Percentiles rank a stretch among this genome's conserved stretches.
These are phyloP conservation scores for Kwoniella mangroviensis DNA, from an alignment of 768 basidiomycete species.

Conservation along the genomic window DNA sequence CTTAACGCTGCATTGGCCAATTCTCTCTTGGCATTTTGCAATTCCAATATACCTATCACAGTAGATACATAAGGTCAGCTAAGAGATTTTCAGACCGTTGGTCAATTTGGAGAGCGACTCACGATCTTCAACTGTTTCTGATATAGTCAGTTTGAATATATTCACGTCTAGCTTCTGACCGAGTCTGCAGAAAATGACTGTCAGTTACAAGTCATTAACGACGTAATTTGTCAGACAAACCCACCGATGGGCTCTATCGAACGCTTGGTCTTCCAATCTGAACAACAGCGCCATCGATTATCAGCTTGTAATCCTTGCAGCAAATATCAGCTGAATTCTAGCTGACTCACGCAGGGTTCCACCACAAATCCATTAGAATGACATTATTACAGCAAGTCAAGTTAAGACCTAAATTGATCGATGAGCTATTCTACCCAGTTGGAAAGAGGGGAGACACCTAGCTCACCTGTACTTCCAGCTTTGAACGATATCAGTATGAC, in stretches of 20 bases:
- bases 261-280: conserved; percentile 86
- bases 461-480: conserved; percentile 83
- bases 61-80: background rate
- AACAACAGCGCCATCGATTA: too few relatives aligned
- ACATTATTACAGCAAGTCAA: conserved; percentile 93
- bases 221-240: background rate
- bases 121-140: conserved; percentile 83
- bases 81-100: background rate
- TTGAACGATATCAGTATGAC: conserved; percentile 96
- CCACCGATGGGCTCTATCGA: conserved; percentile 81
- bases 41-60: conserved; percentile 60
- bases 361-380: conserved; percentile 91
- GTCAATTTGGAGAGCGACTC: conserved; percentile 49
- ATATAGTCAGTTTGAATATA: conserved; percentile 73
- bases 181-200: conserved; percentile 57
- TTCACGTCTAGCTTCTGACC: conserved; percentile 85
- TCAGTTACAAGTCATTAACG: background rate
- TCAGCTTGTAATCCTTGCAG: too few relatives aligned
- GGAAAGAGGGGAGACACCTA: background rate
- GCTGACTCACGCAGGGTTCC: conserved; percentile 59
- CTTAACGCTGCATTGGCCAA: conserved; percentile 82
- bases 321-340: too few relatives aligned
- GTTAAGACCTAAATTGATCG: conserved; percentile 69
- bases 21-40: conserved; percentile 91
- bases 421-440: background rate